Conservation (phyloP, 1,139 yeast genomes). For the Hanseniaspora uvarum region DNA sequence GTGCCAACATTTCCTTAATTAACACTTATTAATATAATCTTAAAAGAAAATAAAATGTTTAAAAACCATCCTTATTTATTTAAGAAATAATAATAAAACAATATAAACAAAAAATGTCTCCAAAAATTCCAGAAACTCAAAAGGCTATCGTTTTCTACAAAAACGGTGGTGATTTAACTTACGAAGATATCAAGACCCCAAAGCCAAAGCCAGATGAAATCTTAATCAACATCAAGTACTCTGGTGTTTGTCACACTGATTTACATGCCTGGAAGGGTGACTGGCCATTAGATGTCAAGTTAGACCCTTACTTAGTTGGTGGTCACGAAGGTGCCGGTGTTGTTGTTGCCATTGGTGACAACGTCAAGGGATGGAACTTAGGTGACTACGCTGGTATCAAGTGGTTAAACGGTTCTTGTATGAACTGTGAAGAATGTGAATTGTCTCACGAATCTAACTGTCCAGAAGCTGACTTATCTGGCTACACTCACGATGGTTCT, state of each 20-base stretch:
- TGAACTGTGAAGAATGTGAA: conserved; percentile 52
- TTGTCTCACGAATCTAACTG: conserved; percentile 48
- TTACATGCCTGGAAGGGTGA: conserved; percentile 65
- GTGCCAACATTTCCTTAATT: too few relatives aligned
- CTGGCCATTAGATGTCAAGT: conserved; percentile 51
- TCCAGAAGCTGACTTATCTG: conserved; percentile 50
- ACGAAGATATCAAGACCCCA: conserved; percentile 53
- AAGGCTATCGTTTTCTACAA: conserved; percentile 44
- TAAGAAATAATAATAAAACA: not conserved
- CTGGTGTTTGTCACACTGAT: conserved; percentile 64
- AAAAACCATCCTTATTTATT: not conserved
- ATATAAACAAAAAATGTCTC: conserved; percentile 25
- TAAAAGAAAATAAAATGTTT: too few relatives aligned
- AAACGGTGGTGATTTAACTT: conserved; percentile 38
- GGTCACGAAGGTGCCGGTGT: conserved; percentile 66
- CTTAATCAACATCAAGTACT: conserved; percentile 51
- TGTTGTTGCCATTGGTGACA: conserved; percentile 49
- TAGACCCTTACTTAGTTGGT: conserved; percentile 49
- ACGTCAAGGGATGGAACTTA: conserved; percentile 48
- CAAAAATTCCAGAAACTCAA: conserved; percentile 40
- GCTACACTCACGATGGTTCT: conserved; percentile 60
- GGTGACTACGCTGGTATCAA: conserved; percentile 58
- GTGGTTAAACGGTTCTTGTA: conserved; percentile 58
- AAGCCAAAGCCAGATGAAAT: conserved; percentile 51
- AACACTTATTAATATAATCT: too few relatives aligned